A percentile compares a stretch with the other conserved stretches of the same genome.
phyloP scores from a whole-genome alignment of 2,329 filamentous ascomycete genomes.

The Grosmannia penicillata region DNA sequence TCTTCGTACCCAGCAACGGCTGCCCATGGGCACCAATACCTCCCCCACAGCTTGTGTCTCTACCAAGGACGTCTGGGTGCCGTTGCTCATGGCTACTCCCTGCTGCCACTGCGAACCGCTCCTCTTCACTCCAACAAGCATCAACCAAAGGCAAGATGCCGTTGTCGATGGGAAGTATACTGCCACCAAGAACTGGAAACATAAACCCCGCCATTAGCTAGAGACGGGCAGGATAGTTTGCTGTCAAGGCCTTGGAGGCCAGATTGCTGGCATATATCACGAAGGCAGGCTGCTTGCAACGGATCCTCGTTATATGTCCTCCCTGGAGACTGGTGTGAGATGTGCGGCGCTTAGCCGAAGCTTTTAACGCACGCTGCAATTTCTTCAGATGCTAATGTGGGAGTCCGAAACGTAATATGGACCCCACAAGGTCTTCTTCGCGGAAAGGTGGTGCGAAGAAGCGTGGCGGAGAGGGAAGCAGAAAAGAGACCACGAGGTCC shows the following conservation, averaged over 20 bases:
- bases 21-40: conserved; percentile 72
- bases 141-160: conserved; percentile 53
- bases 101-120: conserved; percentile 61
- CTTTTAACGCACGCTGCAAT: too few relatives aligned
- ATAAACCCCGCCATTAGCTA: too few relatives aligned
- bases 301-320: conserved; percentile 40
- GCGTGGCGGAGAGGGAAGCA: too few relatives aligned
- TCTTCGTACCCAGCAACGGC: conserved; percentile 47
- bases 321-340: conserved; percentile 28
- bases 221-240: conserved; percentile 48
- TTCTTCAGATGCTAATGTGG: too few relatives aligned
- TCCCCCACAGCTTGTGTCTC: conserved; percentile 27
- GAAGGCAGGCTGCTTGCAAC: conserved; percentile 47
- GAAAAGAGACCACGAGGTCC: too few relatives aligned
- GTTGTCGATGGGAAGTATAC: conserved; percentile 54
- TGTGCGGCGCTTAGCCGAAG: conserved; percentile 28
- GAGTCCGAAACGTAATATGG: too few relatives aligned
- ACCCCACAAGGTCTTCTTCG: too few relatives aligned
- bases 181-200: conserved; percentile 53
- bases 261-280: conserved; percentile 51
- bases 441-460: too few relatives aligned
- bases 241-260: conserved; percentile 48
- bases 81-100: conserved; percentile 60
- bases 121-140: conserved; percentile 53
- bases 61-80: conserved; percentile 36